Base-by-base conservation (phyloP, 2,329 filamentous ascomycete species). In the Akanthomyces lecanii region DNA sequence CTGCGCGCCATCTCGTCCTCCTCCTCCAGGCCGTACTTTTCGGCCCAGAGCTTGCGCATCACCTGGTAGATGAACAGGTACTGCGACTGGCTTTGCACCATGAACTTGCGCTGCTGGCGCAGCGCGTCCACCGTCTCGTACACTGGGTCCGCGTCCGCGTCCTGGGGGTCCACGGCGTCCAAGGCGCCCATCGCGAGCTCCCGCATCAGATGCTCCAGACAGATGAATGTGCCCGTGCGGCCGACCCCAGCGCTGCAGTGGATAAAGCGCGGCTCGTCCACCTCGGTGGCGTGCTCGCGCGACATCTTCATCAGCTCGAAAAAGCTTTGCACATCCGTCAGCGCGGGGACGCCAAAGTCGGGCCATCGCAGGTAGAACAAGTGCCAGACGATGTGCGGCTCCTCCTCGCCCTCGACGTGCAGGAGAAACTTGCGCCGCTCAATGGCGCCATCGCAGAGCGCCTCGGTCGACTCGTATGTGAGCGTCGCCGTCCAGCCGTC, bases 171-270 rank as follows among this genome's bases (percentile, higher is more conserved):
- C 16, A 70, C 68, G 61, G 80, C 77, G 64, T 76, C 77, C 56
- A 96, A 77, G 25, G 87, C 82, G 56, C 92, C 94, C 6, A 87
- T 83, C 30, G 91, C 87, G 11, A 98, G 82, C 75, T 97, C 92
- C 42, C 88, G 84, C 66, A 96, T 82, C 30, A 99, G 84, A 74
- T 96, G 92, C 75, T 98, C 95, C n/a, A 99, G 83, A 1, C 92
- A 90, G 70, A 99, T 97, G 72, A 98, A 99, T 0, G 95, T 98
- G 40, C 95, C 95, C 8, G 91, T 96, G 62, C 95, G 87, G 14
- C 95, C 95, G 16, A 99, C 94, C 45, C 95, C 95, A 8, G 95
- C 95, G 71, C 91, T 96, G 78, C 90, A 93, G 75, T 93, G 90
- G 12, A 92, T 84, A 64, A 98, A 88, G 62, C 94, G 88, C 5